Conservation (phyloP, 441 rosid species). For the Biscutella laevigata region DNA sequence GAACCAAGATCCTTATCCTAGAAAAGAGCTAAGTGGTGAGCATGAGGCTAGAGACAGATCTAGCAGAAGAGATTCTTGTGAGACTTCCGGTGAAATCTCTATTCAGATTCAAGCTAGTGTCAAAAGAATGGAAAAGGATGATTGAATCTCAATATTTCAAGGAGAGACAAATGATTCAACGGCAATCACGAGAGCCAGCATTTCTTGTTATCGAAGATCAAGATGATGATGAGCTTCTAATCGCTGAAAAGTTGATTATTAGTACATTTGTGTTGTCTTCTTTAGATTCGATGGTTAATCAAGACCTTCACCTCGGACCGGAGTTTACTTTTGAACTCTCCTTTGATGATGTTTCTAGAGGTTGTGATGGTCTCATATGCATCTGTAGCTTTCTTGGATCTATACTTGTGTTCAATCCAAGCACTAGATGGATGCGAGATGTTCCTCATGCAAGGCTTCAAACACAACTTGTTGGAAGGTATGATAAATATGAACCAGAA, state of each 20-base stretch:
- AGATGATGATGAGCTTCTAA: background rate
- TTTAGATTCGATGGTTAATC: background rate
- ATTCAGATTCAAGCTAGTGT: background rate
- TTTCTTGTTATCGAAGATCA: background rate
- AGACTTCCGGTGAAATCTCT: constrained; percentile 7
- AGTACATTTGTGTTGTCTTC: background rate
- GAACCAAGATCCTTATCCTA: background rate
- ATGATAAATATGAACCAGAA: background rate
- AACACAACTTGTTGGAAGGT: background rate
- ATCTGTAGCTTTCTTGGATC: background rate
- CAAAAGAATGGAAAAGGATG: background rate
- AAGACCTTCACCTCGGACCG: background rate
- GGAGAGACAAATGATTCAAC: background rate
- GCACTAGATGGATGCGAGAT: background rate
- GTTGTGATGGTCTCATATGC: background rate
- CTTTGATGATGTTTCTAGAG: background rate
- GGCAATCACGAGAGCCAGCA: background rate
- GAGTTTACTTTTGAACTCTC: background rate
- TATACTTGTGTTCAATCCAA: background rate
- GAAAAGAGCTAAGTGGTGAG: background rate
- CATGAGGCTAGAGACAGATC: background rate
- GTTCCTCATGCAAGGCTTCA: background rate
- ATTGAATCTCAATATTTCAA: background rate
- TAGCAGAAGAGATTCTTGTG: background rate
- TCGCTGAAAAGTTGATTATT: background rate